phyloP scores from a whole-genome alignment of 2,329 filamentous ascomycete species.

The Colletotrichum cordylinicola region DNA sequence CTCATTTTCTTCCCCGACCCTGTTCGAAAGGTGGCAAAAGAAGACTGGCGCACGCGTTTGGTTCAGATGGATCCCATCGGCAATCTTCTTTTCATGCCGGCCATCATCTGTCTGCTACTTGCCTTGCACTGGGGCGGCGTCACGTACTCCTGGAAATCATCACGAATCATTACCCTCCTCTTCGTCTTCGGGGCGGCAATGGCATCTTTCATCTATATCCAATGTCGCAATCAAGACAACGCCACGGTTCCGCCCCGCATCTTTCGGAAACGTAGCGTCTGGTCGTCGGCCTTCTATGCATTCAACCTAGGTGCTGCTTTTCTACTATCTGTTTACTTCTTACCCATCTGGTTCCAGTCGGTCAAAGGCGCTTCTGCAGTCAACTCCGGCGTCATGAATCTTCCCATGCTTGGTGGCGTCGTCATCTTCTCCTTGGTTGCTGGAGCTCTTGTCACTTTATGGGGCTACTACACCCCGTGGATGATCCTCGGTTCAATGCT shows the following conservation, averaged over 20 bases:
- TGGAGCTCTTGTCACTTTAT: conserved; percentile 38
- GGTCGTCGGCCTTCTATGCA: conserved; percentile 35
- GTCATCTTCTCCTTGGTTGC: conserved; percentile 38
- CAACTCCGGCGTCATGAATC: conserved; percentile 44
- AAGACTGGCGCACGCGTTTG: conserved; percentile 9
- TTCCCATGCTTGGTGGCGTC: conserved; percentile 44
- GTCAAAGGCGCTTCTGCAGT: conserved; percentile 45
- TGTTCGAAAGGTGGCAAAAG: background rate
- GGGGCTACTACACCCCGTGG: conserved; percentile 51
- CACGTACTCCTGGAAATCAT: conserved; percentile 54
- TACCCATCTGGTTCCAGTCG: conserved; percentile 53
- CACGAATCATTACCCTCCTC: conserved; percentile 57
- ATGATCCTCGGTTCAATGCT: conserved; percentile 42
- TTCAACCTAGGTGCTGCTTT: conserved; percentile 43
- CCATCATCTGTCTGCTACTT: conserved; percentile 51
- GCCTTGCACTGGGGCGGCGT: conserved; percentile 57
- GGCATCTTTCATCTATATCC: conserved; percentile 40
- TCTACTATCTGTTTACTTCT: conserved; percentile 38
- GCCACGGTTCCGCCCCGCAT: conserved; percentile 51
- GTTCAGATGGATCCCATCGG: conserved; percentile 28
- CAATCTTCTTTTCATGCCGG: conserved; percentile 34
- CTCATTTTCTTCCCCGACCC: conserved; percentile 28
- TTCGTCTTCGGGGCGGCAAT: conserved; percentile 47
- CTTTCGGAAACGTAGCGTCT: conserved; percentile 44
- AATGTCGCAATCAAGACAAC: conserved; percentile 42